phyloP scores from a whole-genome alignment of 768 basidiomycete species.

The Artomyces pyxidatus region DNA sequence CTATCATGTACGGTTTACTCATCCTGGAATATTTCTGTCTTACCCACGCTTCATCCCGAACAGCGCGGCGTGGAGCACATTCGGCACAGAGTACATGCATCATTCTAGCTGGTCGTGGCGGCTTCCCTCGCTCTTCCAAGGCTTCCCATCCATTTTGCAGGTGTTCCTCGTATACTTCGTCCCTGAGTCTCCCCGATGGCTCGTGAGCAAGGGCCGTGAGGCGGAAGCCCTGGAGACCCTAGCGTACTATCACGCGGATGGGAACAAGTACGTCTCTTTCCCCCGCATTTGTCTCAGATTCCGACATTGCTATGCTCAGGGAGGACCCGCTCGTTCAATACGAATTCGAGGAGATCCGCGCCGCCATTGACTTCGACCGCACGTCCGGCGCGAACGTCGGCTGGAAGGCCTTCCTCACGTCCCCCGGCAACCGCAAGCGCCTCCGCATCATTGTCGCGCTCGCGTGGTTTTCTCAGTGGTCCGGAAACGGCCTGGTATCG shows the following conservation, averaged over 20 bases:
- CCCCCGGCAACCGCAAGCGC: conserved; percentile 66
- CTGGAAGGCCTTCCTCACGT: conserved; percentile 62
- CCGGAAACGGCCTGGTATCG: conserved; percentile 76
- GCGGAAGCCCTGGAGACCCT: conserved; percentile 60
- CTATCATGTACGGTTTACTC: no score
- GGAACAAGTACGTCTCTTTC: conserved; percentile 41
- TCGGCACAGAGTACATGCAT: conserved; percentile 64
- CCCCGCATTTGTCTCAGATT: not conserved
- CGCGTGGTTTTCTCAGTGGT: conserved; percentile 84
- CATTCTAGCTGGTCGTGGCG: conserved; percentile 80
- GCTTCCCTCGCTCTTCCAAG: conserved; percentile 69
- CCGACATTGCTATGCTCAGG: conserved; percentile 26
- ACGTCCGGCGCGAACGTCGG: conserved; percentile 49
- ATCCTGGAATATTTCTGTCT: no score
- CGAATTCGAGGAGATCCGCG: conserved; percentile 77
- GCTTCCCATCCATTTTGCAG: conserved; percentile 59
- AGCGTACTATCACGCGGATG: conserved; percentile 79
- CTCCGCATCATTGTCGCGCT: conserved; percentile 70
- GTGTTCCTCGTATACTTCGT: conserved; percentile 56
- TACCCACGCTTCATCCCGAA: no score
- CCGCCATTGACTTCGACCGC: conserved; percentile 63
- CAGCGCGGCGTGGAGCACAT: conserved; percentile 78
- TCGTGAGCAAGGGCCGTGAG: conserved; percentile 68
- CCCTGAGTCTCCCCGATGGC: conserved; percentile 82
- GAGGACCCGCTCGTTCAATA: conserved; percentile 58